phyloP scores from a whole-genome alignment of 2,329 filamentous ascomycete genomes.

The Paecilomyces fulvus region DNA sequence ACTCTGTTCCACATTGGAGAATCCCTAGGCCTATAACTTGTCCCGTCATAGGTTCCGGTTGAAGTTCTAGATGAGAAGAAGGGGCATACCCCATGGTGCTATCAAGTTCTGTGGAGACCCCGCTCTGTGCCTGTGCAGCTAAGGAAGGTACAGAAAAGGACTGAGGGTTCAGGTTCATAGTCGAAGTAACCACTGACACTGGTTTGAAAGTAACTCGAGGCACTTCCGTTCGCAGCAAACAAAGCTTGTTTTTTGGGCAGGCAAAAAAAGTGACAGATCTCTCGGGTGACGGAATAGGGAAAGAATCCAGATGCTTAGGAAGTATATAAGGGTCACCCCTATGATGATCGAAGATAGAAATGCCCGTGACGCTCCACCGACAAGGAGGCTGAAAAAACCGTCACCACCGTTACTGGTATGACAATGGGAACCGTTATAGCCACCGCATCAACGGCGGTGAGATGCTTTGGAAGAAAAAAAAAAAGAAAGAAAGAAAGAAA shows the following conservation, averaged over 20 bases:
- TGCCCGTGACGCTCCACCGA: background rate
- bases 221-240: background rate
- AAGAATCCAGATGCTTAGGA: background rate
- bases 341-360: background rate
- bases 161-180: background rate
- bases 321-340: constrained; percentile 17
- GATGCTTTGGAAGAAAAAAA: constrained; percentile 14
- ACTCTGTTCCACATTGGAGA: constrained; percentile 17
- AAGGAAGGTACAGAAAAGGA: constrained; percentile 13
- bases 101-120: constrained; percentile 8
- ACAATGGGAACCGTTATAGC: constrained; percentile 18
- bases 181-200: background rate
- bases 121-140: constrained; percentile 6
- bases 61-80: constrained; percentile 8
- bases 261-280: background rate
- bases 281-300: background rate
- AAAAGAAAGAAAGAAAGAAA: constrained; percentile 6
- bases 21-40: constrained; percentile 23
- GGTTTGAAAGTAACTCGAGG: background rate
- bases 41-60: constrained; percentile 7
- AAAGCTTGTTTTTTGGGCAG: background rate
- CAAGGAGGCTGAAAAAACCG: constrained; percentile 18
- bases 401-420: constrained; percentile 14
- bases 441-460: constrained; percentile 17
- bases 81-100: constrained; percentile 16